Evolutionary conservation across 176 grass and related monocot genomes (phyloP), one percentile per base, ranked within the genome.

Genomic region (Hordeum marinum): DNA sequence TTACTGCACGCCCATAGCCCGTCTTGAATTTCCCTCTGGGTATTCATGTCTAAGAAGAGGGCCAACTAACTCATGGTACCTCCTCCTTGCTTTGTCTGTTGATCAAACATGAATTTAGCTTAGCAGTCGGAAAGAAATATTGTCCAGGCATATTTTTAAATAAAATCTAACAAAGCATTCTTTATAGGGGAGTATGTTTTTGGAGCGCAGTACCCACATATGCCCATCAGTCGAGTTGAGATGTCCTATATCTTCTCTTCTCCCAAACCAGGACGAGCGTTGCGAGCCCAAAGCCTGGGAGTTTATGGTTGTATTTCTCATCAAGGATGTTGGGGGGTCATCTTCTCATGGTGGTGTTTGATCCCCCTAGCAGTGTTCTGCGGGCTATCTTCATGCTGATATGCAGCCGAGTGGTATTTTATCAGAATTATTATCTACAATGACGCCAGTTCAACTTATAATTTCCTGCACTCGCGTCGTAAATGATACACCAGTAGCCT

Each of bases 201-300:
- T 5, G 96, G 93, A 68, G 96, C 90, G 11, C 91, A 95, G 29
- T 96, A 94, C 11, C 96, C 96, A 42, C 89, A 99, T 36, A 88
- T 96, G 46, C 89, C 93, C 96, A 96, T 96, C 63, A 92, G 83
- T 50, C 89, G 80, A 48, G 90, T 91, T 50, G 93, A 89, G 81
- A 90, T 89, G 24, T 88, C 71, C 46, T 50, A 17, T 50, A 5
- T 50, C 46, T 50, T 20, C 83, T 59, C 12, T 88, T 90, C 17
- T 75, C 90, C 29, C 79, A 90, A 3, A 83, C 52, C 4, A 75
- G 90, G 2, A 88, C 93, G 12, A 96, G 84, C 75, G 92, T 95
- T 42, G 91, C 90, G 8, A 94, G 93, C 41, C 93, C 96, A 25
- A 96, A 99, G 55, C 95, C 93, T 21, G 96, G 94, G 25, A 99